phyloP scores from a whole-genome alignment of 2,329 filamentous ascomycete species.

The Didymellaceae sp. region DNA sequence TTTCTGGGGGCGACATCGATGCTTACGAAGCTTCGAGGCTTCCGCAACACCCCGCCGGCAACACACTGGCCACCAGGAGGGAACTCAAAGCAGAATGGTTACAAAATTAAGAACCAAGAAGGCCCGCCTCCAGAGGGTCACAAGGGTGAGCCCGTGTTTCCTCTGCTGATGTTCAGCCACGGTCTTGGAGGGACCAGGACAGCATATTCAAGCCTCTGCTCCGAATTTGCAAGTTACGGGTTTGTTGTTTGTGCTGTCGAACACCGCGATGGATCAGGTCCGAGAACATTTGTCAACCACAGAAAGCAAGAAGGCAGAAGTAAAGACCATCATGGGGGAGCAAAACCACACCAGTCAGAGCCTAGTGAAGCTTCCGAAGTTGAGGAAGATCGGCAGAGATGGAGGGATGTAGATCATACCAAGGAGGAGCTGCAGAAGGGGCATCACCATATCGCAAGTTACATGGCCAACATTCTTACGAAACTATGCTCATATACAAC shows the following conservation, averaged over 20 bases:
- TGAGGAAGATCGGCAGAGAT: slow-evolving; percentile 32
- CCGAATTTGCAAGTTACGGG: slow-evolving; percentile 70
- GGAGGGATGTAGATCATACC: slow-evolving; percentile 46
- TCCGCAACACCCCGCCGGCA: slow-evolving; percentile 65
- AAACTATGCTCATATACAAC: slow-evolving; percentile 11
- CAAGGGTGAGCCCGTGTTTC: slow-evolving; percentile 58
- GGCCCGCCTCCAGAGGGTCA: slow-evolving; percentile 48
- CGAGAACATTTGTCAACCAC: slow-evolving; percentile 67
- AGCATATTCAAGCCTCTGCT: slow-evolving; percentile 67
- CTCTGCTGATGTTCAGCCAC: slow-evolving; percentile 70
- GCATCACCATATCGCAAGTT: slow-evolving; percentile 57
- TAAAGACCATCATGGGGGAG: slow-evolving; percentile 28
- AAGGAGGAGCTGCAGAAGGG: slow-evolving; percentile 47
- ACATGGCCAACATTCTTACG: no score
- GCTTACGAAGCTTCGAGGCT: slow-evolving; percentile 70
- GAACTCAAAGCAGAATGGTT: slow-evolving; percentile 47
- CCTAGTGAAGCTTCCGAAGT: slow-evolving; percentile 15
- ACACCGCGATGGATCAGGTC: slow-evolving; percentile 69
- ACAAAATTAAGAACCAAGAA: slow-evolving; percentile 50
- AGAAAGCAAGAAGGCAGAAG: slow-evolving; percentile 41
- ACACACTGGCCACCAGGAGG: slow-evolving; percentile 60
- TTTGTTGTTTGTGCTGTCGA: slow-evolving; percentile 70
- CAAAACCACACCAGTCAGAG: slow-evolving; percentile 6
- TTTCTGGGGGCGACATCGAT: slow-evolving; percentile 65
- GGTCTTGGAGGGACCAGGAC: slow-evolving; percentile 69